A percentile compares a stretch with the other conserved stretches of the same genome.
Evolutionary conservation across 192 early-diverging fungal species (phyloP).

Genomic region (Coemansia sp.): DNA sequence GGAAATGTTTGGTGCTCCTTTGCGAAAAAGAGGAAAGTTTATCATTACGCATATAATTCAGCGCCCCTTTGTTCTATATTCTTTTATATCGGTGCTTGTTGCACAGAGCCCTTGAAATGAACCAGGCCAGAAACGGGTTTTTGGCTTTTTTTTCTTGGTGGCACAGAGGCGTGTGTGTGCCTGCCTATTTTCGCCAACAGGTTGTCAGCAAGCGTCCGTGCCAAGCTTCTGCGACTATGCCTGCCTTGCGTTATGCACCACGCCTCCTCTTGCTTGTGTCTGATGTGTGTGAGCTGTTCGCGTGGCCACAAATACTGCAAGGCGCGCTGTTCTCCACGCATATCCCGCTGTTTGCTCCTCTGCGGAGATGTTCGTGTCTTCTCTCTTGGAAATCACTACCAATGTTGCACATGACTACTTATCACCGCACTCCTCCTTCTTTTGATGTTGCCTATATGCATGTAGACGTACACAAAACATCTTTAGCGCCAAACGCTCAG

Average conservation of each 20-base stretch:
- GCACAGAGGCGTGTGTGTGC: neutral
- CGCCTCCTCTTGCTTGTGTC: conserved; percentile 7
- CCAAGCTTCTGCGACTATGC: conserved; percentile 11
- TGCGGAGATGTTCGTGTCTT: neutral
- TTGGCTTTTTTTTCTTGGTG: neutral
- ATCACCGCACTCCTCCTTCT: neutral
- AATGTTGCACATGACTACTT: conserved; percentile 13
- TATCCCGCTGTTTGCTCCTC: neutral
- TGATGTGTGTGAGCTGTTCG: conserved; percentile 2
- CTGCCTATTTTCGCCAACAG: conserved; percentile 3
- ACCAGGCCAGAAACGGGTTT: neutral
- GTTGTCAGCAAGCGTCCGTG: conserved; percentile 7
- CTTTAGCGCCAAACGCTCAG: conserved; percentile 7
- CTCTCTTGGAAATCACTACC: conserved; percentile 6
- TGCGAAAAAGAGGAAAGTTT: neutral
- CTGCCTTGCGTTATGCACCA: conserved; percentile 12
- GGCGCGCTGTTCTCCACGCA: conserved; percentile 13
- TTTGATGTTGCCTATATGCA: neutral
- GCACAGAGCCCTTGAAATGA: neutral
- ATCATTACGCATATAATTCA: neutral
- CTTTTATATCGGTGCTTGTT: neutral
- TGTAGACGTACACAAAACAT: conserved; percentile 4
- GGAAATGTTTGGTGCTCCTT: neutral
- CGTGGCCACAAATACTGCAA: conserved; percentile 10
- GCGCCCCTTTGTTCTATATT: neutral